These are phyloP conservation scores for Alternaria gaisen DNA, from an alignment of 2,329 filamentous ascomycete genomes.

Conservation along the genomic window DNA sequence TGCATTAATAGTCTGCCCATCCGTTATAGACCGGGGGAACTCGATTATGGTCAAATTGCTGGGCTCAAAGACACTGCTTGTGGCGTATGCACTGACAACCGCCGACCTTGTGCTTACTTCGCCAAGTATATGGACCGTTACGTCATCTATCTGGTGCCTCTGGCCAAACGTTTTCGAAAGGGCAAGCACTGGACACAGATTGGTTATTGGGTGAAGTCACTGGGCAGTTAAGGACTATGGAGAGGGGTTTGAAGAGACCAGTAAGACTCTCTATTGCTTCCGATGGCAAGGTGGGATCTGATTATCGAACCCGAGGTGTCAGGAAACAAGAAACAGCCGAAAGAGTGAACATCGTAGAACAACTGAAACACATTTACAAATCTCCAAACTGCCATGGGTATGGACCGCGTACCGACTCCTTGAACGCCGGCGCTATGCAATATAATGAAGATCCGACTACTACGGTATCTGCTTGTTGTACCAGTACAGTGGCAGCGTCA, in stretches of 20 bases:
- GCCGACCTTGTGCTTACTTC: background rate
- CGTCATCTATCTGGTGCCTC: background rate
- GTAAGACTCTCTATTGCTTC: background rate
- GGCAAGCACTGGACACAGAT: background rate
- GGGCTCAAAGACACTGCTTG: no score
- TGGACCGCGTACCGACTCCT: background rate
- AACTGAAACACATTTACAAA: background rate
- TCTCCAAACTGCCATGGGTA: background rate
- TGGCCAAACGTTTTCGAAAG: background rate
- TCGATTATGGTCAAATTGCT: no score
- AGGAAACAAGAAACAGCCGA: background rate
- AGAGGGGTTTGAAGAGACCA: no score
- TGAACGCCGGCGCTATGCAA: background rate
- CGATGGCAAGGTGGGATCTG: rapidly evolving
- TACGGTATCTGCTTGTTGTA: no score
- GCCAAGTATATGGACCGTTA: background rate
- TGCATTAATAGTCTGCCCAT: no score
- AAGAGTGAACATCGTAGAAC: background rate
- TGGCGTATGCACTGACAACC: no score
- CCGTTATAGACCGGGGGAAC: no score
- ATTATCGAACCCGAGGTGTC: background rate
- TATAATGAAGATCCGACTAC: no score
- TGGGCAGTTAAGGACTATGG: no score
- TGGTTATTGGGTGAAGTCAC: background rate
- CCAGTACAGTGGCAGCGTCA: background rate